phyloP scores from a whole-genome alignment of 2,329 filamentous ascomycete species.

The Dactylellina cionopaga region DNA sequence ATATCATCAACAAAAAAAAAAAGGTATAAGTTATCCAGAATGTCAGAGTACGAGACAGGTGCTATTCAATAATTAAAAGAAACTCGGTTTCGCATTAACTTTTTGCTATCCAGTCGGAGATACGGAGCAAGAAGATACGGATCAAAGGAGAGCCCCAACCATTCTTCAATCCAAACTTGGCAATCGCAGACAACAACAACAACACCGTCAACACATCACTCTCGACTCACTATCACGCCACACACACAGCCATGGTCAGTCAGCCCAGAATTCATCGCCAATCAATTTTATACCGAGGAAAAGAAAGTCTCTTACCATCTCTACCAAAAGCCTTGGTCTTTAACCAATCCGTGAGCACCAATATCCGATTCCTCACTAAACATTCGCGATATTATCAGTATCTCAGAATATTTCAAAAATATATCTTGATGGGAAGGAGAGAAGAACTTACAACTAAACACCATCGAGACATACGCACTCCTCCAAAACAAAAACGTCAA shows the following conservation, averaged over 20 bases:
- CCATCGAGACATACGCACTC: constrained; percentile 98
- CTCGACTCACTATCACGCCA: constrained; percentile 52
- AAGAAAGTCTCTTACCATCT: constrained; percentile 64
- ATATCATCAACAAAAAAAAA: background rate
- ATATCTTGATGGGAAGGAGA: constrained; percentile 15
- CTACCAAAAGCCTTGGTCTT: constrained; percentile 97
- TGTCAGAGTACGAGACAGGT: too few relatives aligned
- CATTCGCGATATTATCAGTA: constrained; percentile 54
- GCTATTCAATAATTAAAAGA: too few relatives aligned
- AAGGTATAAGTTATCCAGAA: background rate
- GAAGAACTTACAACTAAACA: constrained; percentile 89
- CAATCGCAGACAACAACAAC: background rate
- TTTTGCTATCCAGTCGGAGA: too few relatives aligned
- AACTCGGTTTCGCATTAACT: too few relatives aligned
- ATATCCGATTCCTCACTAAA: constrained; percentile 86
- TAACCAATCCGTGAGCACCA: constrained; percentile 93
- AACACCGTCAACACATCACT: constrained; percentile 42
- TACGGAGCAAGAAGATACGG: constrained; percentile 29
- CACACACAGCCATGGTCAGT: constrained; percentile 12
- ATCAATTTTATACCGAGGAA: constrained; percentile 36
- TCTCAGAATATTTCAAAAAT: constrained; percentile 1
- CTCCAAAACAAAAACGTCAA: constrained; percentile 99
- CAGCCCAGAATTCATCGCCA: constrained; percentile 43
- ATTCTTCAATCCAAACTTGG: background rate
- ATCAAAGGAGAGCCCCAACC: constrained; percentile 17